Evolutionary conservation across 225 moss, liverwort and hornwort genomes (phyloP).

Genomic region (Asterella californica): DNA sequence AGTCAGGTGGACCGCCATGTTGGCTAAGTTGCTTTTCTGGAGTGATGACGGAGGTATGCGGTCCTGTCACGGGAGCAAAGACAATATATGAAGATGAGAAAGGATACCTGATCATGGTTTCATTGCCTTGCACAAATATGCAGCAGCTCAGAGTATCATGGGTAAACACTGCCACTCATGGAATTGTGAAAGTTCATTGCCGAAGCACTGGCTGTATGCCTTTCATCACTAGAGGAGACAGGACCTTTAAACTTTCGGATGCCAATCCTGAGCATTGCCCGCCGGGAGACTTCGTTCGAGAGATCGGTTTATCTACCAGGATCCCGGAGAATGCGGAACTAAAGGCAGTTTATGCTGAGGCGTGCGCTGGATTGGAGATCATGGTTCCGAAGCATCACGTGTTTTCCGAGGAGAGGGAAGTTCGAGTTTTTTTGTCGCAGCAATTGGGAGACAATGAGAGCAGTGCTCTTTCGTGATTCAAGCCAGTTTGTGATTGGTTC

Average conservation of each 20-base stretch:
- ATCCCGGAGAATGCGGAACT: constrained; percentile 80
- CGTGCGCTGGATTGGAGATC: constrained; percentile 74
- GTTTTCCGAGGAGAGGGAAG: constrained; percentile 80
- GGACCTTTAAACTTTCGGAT: constrained; percentile 76
- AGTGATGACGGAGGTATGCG: constrained; percentile 79
- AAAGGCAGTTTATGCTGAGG: constrained; percentile 69
- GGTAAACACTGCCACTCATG: constrained; percentile 80
- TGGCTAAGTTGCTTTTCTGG: constrained; percentile 75
- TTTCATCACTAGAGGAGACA: constrained; percentile 66
- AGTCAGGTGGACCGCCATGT: constrained; percentile 53
- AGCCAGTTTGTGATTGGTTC: not conserved
- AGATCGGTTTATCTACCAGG: constrained; percentile 77
- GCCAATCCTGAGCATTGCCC: constrained; percentile 81
- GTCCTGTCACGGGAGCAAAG: constrained; percentile 79
- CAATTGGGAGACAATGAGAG: constrained; percentile 68
- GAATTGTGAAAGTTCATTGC: constrained; percentile 73
- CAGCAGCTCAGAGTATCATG: constrained; percentile 76
- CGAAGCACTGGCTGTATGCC: constrained; percentile 69
- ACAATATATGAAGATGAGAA: constrained; percentile 80
- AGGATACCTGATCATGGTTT: constrained; percentile 76
- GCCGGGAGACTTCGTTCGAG: constrained; percentile 78
- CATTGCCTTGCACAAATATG: constrained; percentile 76
- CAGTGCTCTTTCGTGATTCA: constrained; percentile 37
- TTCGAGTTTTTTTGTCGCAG: constrained; percentile 69
- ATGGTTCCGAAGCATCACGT: constrained; percentile 83